A percentile compares a stretch with the other conserved stretches of the same genome.
These are phyloP conservation scores for Hyaloperonospora brassicae DNA, from an alignment of 352 stramenopile genomes.

Conservation along the genomic window DNA sequence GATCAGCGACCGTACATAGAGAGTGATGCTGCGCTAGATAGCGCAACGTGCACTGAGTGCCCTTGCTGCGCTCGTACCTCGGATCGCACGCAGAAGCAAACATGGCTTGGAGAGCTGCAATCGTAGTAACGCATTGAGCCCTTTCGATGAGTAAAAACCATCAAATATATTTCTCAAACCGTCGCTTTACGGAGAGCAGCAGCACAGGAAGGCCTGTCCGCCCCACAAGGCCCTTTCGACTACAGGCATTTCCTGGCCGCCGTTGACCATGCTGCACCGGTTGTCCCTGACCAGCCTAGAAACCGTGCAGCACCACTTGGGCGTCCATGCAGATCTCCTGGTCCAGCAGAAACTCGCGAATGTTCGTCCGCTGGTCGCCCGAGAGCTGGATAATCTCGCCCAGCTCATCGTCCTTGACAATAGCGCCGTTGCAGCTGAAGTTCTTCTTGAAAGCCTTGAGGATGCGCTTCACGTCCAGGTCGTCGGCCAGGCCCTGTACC, in stretches of 20 bases:
- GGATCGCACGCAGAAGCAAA: too few relatives aligned
- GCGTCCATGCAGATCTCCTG: slow-evolving; percentile 97
- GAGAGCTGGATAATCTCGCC: slow-evolving; percentile 99
- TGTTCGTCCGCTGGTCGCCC: slow-evolving; percentile 98
- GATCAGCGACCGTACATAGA: slow-evolving; percentile 55
- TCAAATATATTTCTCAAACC: slow-evolving; percentile 41
- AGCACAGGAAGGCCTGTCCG: neutral
- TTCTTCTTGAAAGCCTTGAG: slow-evolving; percentile 99
- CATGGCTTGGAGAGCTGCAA: too few relatives aligned
- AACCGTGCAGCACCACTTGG: slow-evolving; percentile 96
- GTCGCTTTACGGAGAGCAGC: slow-evolving; percentile 12
- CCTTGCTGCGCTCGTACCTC: too few relatives aligned
- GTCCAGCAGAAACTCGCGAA: slow-evolving; percentile 98
- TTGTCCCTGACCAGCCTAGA: slow-evolving; percentile 62
- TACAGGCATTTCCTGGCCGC: neutral
- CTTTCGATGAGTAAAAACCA: slow-evolving; percentile 22
- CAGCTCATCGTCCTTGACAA: slow-evolving; percentile 97
- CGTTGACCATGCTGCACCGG: slow-evolving; percentile 10
- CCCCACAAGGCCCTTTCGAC: too few relatives aligned
- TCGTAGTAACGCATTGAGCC: too few relatives aligned
- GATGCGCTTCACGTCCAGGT: slow-evolving; percentile 98
- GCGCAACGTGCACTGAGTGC: too few relatives aligned
- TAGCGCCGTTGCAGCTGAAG: slow-evolving; percentile 99
- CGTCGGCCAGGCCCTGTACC: slow-evolving; percentile 94
- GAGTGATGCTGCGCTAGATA: slow-evolving; percentile 1